Conservation (phyloP, 257 asterid species). For the Apocynum venetum region DNA sequence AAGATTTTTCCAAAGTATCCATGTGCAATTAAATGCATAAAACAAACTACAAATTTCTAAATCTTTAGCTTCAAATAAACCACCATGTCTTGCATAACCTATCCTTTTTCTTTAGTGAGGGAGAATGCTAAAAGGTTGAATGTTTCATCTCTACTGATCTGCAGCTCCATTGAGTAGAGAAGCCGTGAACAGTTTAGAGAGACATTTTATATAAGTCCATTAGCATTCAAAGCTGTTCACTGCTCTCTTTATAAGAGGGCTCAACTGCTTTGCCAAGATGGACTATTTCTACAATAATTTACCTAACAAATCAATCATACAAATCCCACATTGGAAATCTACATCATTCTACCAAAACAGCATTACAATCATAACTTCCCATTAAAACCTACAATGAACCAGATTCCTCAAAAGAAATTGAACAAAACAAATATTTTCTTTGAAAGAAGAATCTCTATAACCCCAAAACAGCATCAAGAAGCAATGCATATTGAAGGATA, state of each 20-base stretch:
- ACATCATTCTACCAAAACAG: neutral
- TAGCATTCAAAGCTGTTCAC: slow-evolving; percentile 63
- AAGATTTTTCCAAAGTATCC: too few species aligned
- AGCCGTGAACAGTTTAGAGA: slow-evolving; percentile 43
- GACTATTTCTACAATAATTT: slow-evolving; percentile 20
- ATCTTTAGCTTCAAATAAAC: too few species aligned
- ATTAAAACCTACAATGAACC: neutral
- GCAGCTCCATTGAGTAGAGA: slow-evolving; percentile 35
- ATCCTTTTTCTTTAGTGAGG: too few species aligned
- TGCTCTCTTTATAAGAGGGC: slow-evolving; percentile 15
- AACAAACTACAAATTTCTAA: neutral
- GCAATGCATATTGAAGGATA: neutral
- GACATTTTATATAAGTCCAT: slow-evolving; percentile 44
- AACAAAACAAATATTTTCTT: neutral
- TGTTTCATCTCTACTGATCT: slow-evolving; percentile 50
- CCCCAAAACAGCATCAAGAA: neutral
- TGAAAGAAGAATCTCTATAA: too few species aligned
- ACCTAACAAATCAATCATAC: neutral
- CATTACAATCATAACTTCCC: neutral
- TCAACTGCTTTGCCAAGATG: slow-evolving; percentile 60
- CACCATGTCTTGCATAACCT: neutral
- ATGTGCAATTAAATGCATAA: too few species aligned
- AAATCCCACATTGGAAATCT: neutral
- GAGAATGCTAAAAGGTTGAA: neutral
- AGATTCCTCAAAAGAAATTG: neutral